Base-by-base conservation (phyloP, 768 basidiomycete species). In the Tulasnella sp. region DNA sequence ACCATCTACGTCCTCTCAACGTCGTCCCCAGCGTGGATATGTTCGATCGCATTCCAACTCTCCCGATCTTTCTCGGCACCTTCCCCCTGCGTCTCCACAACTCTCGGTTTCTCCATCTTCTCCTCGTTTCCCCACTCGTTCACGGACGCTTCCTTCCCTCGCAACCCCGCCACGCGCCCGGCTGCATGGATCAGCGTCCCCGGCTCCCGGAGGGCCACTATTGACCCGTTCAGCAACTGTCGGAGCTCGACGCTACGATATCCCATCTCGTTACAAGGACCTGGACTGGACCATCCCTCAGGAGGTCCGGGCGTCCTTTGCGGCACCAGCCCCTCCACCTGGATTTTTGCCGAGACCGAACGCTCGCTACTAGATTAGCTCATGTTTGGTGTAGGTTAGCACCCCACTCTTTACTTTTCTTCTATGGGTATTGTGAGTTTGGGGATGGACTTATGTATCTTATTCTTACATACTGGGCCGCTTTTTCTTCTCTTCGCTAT, bases 181-280 rank as follows among this genome's bases (percentile, higher is more conserved):
- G 26, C 39, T 72, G 44, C 71, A 40, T 15, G 71, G 71, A 40
- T 18, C n/a, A 16, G 39, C 39, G n/a, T 37, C 44, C 4, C 37
- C 39, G 10, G 71, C 71, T 15, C 44, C 44, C 13, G 71, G 37
- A 11, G 44, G 71, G 37, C 71, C 37, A 72, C 37, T 72, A 72
- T 37, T 72, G 29, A 40, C 37, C 10, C 71, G 71, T 40, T 72
- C 71, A 37, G 71, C 71, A n/a, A 72, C 71, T 32, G 37, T 40
- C 44, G 71, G 71, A 72, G 71, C 71, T 46, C 37, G 39, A 40
- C 71, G 71, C 39, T 46, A 7, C 37, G 37, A 40, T 13, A 72
- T 72, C 16, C 71, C 71, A n/a, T 72, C 71, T 40, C 37, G 71
- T 40, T 72, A 72, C 71, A 72, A 40, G 44, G 71, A 72, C 71